Evolutionary conservation across 306 rosid species (phyloP), one percentile per base, ranked within the genome.

Genomic region (Castanospermum australe): DNA sequence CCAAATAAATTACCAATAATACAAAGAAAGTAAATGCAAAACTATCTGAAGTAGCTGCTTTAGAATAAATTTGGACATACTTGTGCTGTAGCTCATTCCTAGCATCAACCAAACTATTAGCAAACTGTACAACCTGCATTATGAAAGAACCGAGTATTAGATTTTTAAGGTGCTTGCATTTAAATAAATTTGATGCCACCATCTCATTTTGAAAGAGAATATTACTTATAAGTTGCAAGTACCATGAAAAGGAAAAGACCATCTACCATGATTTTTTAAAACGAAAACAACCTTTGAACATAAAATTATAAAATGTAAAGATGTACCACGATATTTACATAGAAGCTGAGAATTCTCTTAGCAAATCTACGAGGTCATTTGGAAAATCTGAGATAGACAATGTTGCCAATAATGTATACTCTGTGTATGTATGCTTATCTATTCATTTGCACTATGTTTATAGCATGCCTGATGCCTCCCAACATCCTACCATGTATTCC

Each of bases 71-170:
- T 73, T 25, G 69, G 47, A 73, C 91, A 66, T 94, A 94, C 98
- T 92, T 94, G 86, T 89, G 90, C 72, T 91, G 92, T 60, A 94
- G 89, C 79, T 91, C 94, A 76, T 62, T 88, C 84, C 92, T 89
- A 59, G 91, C 92, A 63, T 77, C 88, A 87, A 91, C 83, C 91
- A 94, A 89, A 85, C 93, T 87, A 62, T 90, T 89, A 60, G 97
- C 92, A 82, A 94, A 94, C 62, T 88, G 87, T 45, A 87, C 89
- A 80, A 94, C 92, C 99, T 94, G 93, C 90, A 86, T 77, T 28
- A 25, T 2, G 28, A 52, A 78, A 47, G 45, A 66, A 66, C 54
- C 63, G n/a, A n/a, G 44, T 48, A 51, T 67, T 76, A 10, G 55
- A 55, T 15, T 71, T 22, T 51, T 17, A 33, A 52, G 64, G 71